Evolutionary conservation across 1,139 yeast species (phyloP), one percentile per base, ranked within the genome.

Genomic region (Hansenula lynferdii): DNA sequence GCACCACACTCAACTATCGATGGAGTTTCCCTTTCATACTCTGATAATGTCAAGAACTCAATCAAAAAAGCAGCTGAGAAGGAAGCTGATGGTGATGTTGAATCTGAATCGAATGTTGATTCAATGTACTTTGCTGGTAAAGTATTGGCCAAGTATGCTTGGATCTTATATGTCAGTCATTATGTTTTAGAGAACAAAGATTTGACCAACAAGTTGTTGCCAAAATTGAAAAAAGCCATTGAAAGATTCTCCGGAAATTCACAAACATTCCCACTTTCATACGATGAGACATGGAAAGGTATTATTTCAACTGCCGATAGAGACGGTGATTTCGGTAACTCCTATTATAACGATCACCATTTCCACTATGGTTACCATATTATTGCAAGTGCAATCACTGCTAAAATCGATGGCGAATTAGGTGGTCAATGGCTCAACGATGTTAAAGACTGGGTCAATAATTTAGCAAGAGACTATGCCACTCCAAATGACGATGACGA

Each of bases 321-420:
- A 31, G 61, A 67, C 26, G 67, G 64, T 43, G 94, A 84, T 63
- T 84, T 79, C 56, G 94, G 94, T 39, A 84, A 84, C 53, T 70
- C 89, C 10, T 79, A 75, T 53, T 84, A 83, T 56, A 84, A 84
- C 51, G 94, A 84, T 51, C 94, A 84, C 51, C 92, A 84, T 59
- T 84, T 84, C 67, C 92, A 84, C 60, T 84, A 82, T 53, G 86
- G 87, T 1, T 84, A 84, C 50, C 87, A 80, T 52, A 71, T 84
- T 30, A 83, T 82, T 54, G 85, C 92, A 0, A 78, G 83, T 37
- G 85, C 90, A 0, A 60, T 84, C 15, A 62, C 80, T 10, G 80
- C 77, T 1, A 59, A 70, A 39, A 75, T 80, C 20, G 92, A 83
- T 50, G 41, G 43, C 5, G 62, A 61, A 8, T 49, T 49, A 11